These are phyloP conservation scores for Dovyalis caffra DNA, from an alignment of 345 rosid genomes.

Conservation along the genomic window DNA sequence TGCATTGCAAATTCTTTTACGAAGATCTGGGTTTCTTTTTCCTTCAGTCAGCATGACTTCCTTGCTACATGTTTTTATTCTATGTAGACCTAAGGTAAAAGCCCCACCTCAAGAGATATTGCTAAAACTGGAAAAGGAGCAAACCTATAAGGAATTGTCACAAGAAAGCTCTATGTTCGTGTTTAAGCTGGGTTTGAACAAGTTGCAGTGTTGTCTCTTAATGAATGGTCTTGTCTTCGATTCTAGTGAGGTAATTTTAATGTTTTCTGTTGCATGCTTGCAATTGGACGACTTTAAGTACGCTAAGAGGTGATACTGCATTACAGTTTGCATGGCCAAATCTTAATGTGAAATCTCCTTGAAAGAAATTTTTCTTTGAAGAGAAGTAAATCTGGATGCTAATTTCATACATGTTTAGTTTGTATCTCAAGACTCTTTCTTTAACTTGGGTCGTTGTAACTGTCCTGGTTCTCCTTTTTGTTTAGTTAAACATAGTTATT, in stretches of 20 bases:
- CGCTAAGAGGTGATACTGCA: too few relatives aligned
- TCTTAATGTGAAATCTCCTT: not conserved
- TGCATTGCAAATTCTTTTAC: not conserved
- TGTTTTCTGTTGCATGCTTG: not conserved
- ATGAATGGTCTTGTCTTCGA: constrained; percentile 97
- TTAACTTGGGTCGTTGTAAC: too few relatives aligned
- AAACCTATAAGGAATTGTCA: constrained; percentile 50
- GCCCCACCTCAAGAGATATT: constrained; percentile 79
- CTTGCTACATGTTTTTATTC: constrained; percentile 9
- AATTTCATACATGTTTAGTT: too few relatives aligned
- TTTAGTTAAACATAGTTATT: too few relatives aligned
- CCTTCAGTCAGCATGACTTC: not conserved
- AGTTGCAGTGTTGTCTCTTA: constrained; percentile 65
- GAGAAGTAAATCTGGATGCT: not conserved
- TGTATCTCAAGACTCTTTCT: too few relatives aligned
- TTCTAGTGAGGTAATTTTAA: constrained; percentile 67
- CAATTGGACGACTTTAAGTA: too few relatives aligned
- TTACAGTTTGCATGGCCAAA: too few relatives aligned
- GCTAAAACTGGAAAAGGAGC: constrained; percentile 79
- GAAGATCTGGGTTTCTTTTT: not conserved
- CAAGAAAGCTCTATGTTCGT: constrained; percentile 80
- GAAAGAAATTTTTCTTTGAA: not conserved
- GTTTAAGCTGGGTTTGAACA: constrained; percentile 80
- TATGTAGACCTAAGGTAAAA: constrained; percentile 69
- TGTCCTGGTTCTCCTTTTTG: too few relatives aligned